Conservation (phyloP, 352 stramenopile species). For the Phytopythium chamaehyphon region DNA sequence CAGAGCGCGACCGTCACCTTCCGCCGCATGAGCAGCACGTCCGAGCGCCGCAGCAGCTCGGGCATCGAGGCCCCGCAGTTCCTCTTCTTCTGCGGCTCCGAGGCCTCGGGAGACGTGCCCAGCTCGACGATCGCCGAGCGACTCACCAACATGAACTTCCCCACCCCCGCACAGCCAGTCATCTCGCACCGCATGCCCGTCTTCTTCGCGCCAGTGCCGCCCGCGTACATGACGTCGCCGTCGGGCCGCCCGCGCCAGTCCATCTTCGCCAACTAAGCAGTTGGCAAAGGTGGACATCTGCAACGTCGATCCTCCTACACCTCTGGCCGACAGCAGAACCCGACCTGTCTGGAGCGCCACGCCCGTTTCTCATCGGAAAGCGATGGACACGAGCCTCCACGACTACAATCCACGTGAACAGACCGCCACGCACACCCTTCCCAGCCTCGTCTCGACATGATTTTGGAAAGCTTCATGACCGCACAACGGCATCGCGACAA, state of each 20-base stretch:
- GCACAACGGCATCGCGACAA: no score
- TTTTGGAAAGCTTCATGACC: no score
- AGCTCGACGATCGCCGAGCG: slow-evolving; percentile 17
- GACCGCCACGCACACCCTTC: no score
- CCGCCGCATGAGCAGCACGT: slow-evolving; percentile 8
- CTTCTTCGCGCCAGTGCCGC: slow-evolving; percentile 43
- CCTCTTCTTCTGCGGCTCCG: slow-evolving; percentile 75
- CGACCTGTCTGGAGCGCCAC: not conserved
- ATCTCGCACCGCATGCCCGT: slow-evolving; percentile 72
- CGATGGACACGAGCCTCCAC: slow-evolving; percentile 8
- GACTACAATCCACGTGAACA: not conserved
- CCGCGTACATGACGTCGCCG: slow-evolving; percentile 12
- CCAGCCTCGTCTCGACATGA: no score
- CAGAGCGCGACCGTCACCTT: slow-evolving; percentile 21
- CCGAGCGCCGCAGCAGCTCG: slow-evolving; percentile 31
- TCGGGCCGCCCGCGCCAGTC: slow-evolving; percentile 13
- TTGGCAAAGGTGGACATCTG: not conserved
- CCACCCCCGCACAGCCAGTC: slow-evolving; percentile 21
- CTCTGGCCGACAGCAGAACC: not conserved
- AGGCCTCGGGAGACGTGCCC: slow-evolving; percentile 12
- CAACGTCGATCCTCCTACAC: slow-evolving; percentile 3
- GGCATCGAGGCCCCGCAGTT: slow-evolving; percentile 51
- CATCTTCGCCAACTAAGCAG: slow-evolving; percentile 14
- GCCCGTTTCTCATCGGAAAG: slow-evolving; percentile 24
- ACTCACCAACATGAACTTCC: slow-evolving; percentile 19